Evolutionary conservation across 164 flowering plant species (phyloP), one percentile per base, ranked within the genome.

Genomic region (Aristolochia californica): DNA sequence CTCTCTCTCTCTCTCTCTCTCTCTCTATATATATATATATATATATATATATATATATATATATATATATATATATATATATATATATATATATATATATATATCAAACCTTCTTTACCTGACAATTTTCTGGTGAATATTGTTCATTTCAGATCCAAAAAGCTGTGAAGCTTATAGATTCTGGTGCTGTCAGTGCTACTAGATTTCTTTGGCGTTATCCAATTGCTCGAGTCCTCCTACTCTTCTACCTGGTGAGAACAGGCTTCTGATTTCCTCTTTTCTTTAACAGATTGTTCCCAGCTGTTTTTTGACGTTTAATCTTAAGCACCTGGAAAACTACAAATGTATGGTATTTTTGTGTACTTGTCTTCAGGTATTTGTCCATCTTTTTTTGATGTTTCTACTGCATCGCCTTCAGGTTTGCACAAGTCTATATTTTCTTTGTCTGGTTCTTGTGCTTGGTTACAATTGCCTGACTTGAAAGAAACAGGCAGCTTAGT

Each of bases 201-300:
- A 80, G 83, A 60, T 90, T 94, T 76, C 84, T 94, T n/a, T 94
- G 97, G 97, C 85, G 88, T 59, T 84, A 94, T 71, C 99, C 99
- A 25, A 73, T 71, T 70, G 97, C 99, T 61, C 84, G 99, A 49
- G 59, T 94, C 30, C 65, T 81, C 64, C 67, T 94, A 58, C 81
- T 94, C 18, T 88, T 77, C 64, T 90, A 94, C 71, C 70, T 94
- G 75, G 97, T 94, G 65, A 77, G 70, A 59, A 50, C 14, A 24
- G 56, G 43, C 5, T 22, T 5, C 23, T 2, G 5, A 22, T 1
- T n/a, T 47, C 28, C 43, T 21, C 14, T 17, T 45, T 17, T 50
- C 14, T 24, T 24, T 20, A 0, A 52, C 26, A 28, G 30, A 28
- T 28, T 28, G 30, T 2, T 28, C 7, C 30, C 30, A 28, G 30